Percentiles rank a stretch among this genome's conserved stretches.
Evolutionary conservation across 192 early-diverging fungal species (phyloP).

Genomic region (Chytriomyces sp.): DNA sequence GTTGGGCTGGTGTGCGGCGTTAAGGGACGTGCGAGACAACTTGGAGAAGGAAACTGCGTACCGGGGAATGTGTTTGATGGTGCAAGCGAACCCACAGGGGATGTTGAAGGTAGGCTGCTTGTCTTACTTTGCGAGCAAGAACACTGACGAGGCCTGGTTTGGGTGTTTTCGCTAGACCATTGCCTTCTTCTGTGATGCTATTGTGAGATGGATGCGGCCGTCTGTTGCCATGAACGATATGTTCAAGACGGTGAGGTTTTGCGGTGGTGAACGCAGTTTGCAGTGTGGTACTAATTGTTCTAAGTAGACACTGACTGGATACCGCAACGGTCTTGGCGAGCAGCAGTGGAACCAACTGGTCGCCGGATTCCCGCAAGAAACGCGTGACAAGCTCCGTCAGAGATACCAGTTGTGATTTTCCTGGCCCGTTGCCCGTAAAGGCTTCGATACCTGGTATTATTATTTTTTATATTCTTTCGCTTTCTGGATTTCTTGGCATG

Average conservation of each 20-base stretch:
- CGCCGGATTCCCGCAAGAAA: constrained; percentile 10
- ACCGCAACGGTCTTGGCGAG: constrained; percentile 65
- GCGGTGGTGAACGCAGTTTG: background rate
- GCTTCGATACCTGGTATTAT: background rate
- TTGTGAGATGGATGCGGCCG: constrained; percentile 75
- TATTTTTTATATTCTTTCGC: background rate
- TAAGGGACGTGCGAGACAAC: constrained; percentile 86
- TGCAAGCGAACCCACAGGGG: constrained; percentile 84
- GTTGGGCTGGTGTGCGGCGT: constrained; percentile 77
- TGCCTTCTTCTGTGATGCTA: constrained; percentile 77
- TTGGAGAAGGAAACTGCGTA: constrained; percentile 97
- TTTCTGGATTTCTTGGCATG: constrained; percentile 2
- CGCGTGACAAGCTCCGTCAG: constrained; percentile 24
- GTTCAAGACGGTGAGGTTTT: constrained; percentile 58
- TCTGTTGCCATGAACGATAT: constrained; percentile 61
- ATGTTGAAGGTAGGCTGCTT: constrained; percentile 11
- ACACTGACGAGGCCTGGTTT: background rate
- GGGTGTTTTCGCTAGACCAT: constrained; percentile 59
- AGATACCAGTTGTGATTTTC: constrained; percentile 21
- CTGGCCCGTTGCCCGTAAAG: background rate
- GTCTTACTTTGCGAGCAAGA: background rate
- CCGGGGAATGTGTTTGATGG: constrained; percentile 91
- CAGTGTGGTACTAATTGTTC: background rate
- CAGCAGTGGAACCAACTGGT: constrained; percentile 55
- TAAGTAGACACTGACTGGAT: constrained; percentile 62